phyloP scores from a whole-genome alignment of 2,329 filamentous ascomycete species.

The Keithomyces neogunnii region DNA sequence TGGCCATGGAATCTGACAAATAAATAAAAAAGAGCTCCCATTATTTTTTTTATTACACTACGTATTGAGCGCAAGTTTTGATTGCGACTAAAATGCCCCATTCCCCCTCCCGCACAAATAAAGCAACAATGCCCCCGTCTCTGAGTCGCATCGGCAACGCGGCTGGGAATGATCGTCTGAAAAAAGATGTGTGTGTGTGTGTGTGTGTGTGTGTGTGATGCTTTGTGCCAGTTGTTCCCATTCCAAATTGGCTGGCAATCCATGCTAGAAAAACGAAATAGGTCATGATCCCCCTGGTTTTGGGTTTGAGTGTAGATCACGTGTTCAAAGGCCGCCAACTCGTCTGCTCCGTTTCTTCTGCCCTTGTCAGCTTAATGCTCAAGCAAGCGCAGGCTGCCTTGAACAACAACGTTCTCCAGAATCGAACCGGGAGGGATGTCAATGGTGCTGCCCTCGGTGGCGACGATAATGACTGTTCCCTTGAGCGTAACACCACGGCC shows the following conservation, averaged over 20 bases:
- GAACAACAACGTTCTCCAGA: conserved; percentile 96
- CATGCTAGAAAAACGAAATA: not conserved
- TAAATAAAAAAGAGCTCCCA: conserved; percentile 1
- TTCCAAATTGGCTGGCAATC: not conserved
- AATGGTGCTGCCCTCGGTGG: conserved; percentile 95
- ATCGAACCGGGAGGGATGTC: conserved; percentile 95
- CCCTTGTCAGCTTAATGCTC: conserved; percentile 43
- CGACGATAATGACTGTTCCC: conserved; percentile 98
- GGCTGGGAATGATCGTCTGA: not conserved
- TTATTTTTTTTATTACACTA: conserved; percentile 1
- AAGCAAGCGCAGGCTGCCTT: conserved; percentile 78
- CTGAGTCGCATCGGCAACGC: not conserved
- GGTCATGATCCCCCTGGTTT: not conserved
- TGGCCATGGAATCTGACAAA: not conserved
- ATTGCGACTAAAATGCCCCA: not conserved
- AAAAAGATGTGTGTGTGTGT: not conserved
- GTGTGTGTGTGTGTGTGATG: not conserved
- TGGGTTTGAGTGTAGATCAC: not conserved
- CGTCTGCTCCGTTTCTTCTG: not conserved
- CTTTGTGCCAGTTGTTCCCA: not conserved
- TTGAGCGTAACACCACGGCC: conserved; percentile 93
- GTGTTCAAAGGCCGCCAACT: not conserved
- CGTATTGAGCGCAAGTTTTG: not conserved
- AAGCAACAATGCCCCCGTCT: not conserved
- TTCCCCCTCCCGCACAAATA: not conserved